Base-by-base conservation (phyloP, 2,329 filamentous ascomycete species). In the Pseudocercospora fijiensis region DNA sequence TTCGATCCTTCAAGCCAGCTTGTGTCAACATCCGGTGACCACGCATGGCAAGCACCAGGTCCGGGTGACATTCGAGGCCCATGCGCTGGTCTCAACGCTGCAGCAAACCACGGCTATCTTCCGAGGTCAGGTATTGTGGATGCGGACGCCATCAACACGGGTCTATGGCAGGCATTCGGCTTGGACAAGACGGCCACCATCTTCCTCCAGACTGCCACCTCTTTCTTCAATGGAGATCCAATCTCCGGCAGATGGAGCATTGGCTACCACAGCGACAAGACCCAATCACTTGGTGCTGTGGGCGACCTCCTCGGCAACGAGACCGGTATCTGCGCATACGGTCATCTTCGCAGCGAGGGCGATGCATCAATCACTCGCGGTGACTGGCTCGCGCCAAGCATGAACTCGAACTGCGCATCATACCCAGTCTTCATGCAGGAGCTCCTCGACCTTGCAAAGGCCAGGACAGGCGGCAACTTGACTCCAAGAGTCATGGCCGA, bases 1-100 rank as follows among this genome's bases (percentile, higher is more conserved):
- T 75, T 75, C 62, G 70, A 75, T 56, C 66, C 73, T 7, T 65
- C 57, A 2, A 47, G 67, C 13, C 73, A 75, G 53, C 65, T 66
- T 18, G 66, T 75, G 27, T 69, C 67, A 20, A 69, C 63, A 11
- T 67, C 69, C n/a, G 33, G 33, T n/a, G 33, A 37, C 33, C 33
- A 37, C 33, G 33, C 33, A 37, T 37, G 33, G 33, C 33, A 37
- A 37, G 33, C 33, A 37, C 33, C 33, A n/a, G 33, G 33, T 3
- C 33, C 33, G 13, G 33, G 33, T 6, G 33, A 37, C 33, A 37
- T 37, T 37, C 33, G 33, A n/a, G 33, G 33, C 3, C 33, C 33
- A n/a, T 37, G 33, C n/a, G 33, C 33, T 37, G 33, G 33, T 37
- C 33, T 37, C 13, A 37, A 37, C 13, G 33, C 33, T 37, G 33